Percentiles rank a stretch among this genome's conserved stretches.
Conservation (phyloP, 495 filamentous ascomycete genomes). For the Aspergillus panamensis region DNA sequence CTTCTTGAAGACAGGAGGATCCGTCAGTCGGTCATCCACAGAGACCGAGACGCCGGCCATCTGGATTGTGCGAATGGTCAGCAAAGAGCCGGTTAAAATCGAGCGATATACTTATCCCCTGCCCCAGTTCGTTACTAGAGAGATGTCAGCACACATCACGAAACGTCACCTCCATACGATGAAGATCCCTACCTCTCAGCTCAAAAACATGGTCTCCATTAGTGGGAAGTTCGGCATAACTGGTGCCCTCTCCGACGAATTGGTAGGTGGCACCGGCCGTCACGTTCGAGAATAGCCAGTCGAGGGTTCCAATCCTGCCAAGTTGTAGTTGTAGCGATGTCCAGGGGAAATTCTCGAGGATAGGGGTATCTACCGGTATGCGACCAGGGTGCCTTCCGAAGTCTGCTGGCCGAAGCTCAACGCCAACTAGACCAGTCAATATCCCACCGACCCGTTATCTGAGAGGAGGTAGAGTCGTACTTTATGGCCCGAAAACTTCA, state of each 20-base stretch:
- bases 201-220: conserved; percentile 30
- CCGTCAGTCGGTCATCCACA: conserved; percentile 45
- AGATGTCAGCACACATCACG: not conserved
- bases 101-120: conserved; percentile 44
- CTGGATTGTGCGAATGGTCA: conserved; percentile 42
- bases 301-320: conserved; percentile 53
- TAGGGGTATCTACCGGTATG: conserved; percentile 40
- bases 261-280: conserved; percentile 59
- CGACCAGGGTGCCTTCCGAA: conserved; percentile 52
- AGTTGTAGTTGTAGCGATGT: not conserved
- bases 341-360: not conserved
- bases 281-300: conserved; percentile 67
- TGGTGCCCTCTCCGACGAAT: conserved; percentile 42
- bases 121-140: conserved; percentile 64
- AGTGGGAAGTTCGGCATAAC: conserved; percentile 17
- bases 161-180: conserved; percentile 17
- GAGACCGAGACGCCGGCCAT: conserved; percentile 54
- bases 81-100: conserved; percentile 2
- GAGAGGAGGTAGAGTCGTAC: conserved; percentile 25
- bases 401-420: conserved; percentile 61
- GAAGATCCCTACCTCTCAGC: conserved; percentile 31
- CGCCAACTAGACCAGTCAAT: conserved; percentile 36
- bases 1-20: conserved; percentile 47
- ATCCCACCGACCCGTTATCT: not conserved
- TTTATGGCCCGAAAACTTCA: conserved; percentile 60